A percentile compares a stretch with the other conserved stretches of the same genome.
Evolutionary conservation across 495 filamentous ascomycete genomes (phyloP).

Genomic region (Penicillium desertorum): DNA sequence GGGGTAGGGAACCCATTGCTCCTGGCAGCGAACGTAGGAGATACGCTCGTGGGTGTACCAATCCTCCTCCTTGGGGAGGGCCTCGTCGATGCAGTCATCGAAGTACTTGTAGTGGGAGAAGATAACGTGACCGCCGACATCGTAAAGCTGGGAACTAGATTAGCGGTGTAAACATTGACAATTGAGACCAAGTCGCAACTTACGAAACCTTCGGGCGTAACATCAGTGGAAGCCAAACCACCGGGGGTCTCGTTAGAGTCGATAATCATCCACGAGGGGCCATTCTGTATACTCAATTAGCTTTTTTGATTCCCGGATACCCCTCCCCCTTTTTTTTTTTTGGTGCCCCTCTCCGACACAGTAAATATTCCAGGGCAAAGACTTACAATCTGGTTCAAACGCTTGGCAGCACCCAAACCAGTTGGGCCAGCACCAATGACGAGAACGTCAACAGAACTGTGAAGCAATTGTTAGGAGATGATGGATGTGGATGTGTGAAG

Average conservation of each 20-base stretch:
- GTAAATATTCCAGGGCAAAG: slow-evolving; percentile 21
- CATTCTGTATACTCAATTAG: slow-evolving; percentile 55
- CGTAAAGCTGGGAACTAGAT: slow-evolving; percentile 71
- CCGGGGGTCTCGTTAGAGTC: slow-evolving; percentile 92
- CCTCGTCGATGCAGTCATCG: slow-evolving; percentile 97
- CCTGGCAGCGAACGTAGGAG: slow-evolving; percentile 97
- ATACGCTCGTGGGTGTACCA: slow-evolving; percentile 98
- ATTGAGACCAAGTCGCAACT: slow-evolving; percentile 42
- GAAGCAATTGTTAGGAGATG: slow-evolving; percentile 25
- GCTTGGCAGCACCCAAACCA: slow-evolving; percentile 94
- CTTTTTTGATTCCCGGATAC: slow-evolving; percentile 15
- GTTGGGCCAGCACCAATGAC: slow-evolving; percentile 98
- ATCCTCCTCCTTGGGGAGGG: slow-evolving; percentile 86
- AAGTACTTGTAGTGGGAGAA: slow-evolving; percentile 99
- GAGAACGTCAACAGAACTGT: slow-evolving; percentile 90
- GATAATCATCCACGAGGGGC: slow-evolving; percentile 93
- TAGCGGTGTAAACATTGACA: slow-evolving; percentile 15
- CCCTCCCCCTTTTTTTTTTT: slow-evolving; percentile 27
- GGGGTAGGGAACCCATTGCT: slow-evolving; percentile 94
- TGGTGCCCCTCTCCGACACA: slow-evolving; percentile 10
- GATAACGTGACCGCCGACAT: slow-evolving; percentile 99
- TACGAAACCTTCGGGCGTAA: slow-evolving; percentile 97
- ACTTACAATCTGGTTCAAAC: slow-evolving; percentile 90
- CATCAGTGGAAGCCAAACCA: slow-evolving; percentile 94
- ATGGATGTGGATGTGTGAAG: slow-evolving; percentile 3